Percentiles rank a stretch among this genome's conserved stretches.
These are phyloP conservation scores for Aureobasidium subglaciale DNA, from an alignment of 2,329 filamentous ascomycete genomes.

Conservation along the genomic window DNA sequence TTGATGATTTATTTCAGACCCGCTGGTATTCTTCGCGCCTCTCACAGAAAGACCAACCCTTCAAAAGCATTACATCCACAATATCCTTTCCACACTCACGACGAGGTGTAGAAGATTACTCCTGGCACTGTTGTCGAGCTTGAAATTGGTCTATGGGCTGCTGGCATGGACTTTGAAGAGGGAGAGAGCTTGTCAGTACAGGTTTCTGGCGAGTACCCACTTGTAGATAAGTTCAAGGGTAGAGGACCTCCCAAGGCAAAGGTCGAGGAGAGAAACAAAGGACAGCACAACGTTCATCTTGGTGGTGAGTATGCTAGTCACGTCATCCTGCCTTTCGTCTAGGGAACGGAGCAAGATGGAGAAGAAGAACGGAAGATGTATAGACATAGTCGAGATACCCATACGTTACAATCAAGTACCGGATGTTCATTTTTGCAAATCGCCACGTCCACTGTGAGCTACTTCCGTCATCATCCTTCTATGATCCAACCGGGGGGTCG, in stretches of 20 bases:
- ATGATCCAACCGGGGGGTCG: too few relatives aligned
- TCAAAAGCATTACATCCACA: constrained; percentile 22
- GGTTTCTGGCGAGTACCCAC: neutral
- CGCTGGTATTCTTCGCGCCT: constrained; percentile 39
- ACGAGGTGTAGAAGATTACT: constrained; percentile 32
- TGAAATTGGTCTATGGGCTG: constrained; percentile 42
- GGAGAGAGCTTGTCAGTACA: constrained; percentile 26
- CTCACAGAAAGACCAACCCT: constrained; percentile 32
- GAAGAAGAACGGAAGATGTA: neutral
- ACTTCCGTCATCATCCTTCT: too few relatives aligned
- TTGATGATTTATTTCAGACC: constrained; percentile 38
- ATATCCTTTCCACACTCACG: constrained; percentile 34
- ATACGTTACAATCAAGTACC: too few relatives aligned
- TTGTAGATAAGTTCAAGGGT: constrained; percentile 6
- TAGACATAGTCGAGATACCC: neutral
- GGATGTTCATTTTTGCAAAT: too few relatives aligned
- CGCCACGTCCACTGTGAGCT: too few relatives aligned
- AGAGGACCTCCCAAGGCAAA: neutral
- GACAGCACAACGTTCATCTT: constrained; percentile 8
- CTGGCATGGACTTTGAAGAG: constrained; percentile 39
- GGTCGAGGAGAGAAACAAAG: constrained; percentile 14
- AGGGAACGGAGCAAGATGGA: too few relatives aligned
- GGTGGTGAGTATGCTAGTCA: constrained; percentile 14
- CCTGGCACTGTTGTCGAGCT: constrained; percentile 37
- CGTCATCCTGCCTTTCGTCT: constrained; percentile 14